Conservation (phyloP, 2,329 filamentous ascomycete species). For the Cryoendolithus antarcticus region DNA sequence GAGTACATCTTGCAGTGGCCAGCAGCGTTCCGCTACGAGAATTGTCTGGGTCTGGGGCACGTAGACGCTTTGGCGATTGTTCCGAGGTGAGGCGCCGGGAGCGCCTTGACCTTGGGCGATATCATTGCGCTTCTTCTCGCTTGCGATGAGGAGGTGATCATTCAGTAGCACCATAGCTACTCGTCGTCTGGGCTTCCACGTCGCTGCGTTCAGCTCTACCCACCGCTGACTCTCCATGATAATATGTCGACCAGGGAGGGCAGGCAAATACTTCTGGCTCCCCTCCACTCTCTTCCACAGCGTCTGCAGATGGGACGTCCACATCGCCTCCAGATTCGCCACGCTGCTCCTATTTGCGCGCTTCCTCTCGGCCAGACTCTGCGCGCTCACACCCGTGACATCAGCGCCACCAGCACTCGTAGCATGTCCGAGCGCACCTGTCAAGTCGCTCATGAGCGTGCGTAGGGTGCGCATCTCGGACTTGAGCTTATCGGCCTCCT, state of each 20-base stretch:
- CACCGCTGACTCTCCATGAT: conserved; percentile 84
- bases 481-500: conserved; percentile 96
- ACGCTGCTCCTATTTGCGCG: conserved; percentile 83
- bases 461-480: conserved; percentile 85
- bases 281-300: conserved; percentile 97
- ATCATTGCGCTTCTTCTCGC: conserved; percentile 83
- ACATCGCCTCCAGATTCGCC: conserved; percentile 56
- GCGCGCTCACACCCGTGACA: conserved; percentile 21
- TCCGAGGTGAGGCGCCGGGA: conserved; percentile 13
- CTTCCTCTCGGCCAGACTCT: conserved; percentile 32
- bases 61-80: conserved; percentile 20
- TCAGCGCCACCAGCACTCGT: conserved; percentile 28
- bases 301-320: conserved; percentile 58
- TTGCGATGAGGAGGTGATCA: conserved; percentile 83
- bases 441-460: conserved; percentile 86
- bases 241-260: conserved; percentile 80
- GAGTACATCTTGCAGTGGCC: conserved; percentile 84
- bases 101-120: conserved; percentile 3
- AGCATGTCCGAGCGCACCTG: conserved; percentile 34
- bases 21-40: conserved; percentile 86
- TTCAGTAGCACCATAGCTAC: conserved; percentile 90
- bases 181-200: conserved; percentile 81
- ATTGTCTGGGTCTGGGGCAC: conserved; percentile 39
- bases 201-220: conserved; percentile 95
- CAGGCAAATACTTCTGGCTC: conserved; percentile 91